These are phyloP conservation scores for Kluyveromyces marxianus DNA, from an alignment of 1,139 yeast genomes.

Conservation along the genomic window DNA sequence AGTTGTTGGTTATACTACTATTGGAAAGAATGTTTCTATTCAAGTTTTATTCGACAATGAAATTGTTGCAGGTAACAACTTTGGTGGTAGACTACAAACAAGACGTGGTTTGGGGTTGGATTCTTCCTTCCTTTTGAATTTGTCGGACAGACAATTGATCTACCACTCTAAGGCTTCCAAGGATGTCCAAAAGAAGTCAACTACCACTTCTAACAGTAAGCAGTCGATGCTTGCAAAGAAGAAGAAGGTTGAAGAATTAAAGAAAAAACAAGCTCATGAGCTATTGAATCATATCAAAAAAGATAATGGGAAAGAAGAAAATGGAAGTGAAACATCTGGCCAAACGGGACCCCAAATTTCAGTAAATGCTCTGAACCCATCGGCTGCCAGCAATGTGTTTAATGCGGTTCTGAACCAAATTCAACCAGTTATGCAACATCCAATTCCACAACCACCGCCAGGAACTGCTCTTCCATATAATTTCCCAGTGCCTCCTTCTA, in stretches of 20 bases:
- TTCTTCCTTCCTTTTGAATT: slow-evolving; percentile 72
- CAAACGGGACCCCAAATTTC: slow-evolving; percentile 6
- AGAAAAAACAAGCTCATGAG: slow-evolving; percentile 24
- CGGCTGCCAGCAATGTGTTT: slow-evolving; percentile 30
- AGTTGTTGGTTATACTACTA: slow-evolving; percentile 68
- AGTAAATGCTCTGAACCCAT: slow-evolving; percentile 9
- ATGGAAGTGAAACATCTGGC: not conserved
- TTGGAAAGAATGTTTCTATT: slow-evolving; percentile 44
- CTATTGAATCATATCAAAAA: slow-evolving; percentile 23
- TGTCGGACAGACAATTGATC: slow-evolving; percentile 66
- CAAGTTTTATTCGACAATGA: slow-evolving; percentile 81
- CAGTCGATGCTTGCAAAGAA: slow-evolving; percentile 8
- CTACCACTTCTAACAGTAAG: slow-evolving; percentile 3
- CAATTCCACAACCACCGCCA: slow-evolving; percentile 18
- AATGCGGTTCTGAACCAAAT: slow-evolving; percentile 29
- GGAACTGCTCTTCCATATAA: slow-evolving; percentile 28
- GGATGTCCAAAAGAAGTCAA: slow-evolving; percentile 19
- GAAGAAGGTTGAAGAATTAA: slow-evolving; percentile 13
- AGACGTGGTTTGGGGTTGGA: slow-evolving; percentile 82
- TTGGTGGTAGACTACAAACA: slow-evolving; percentile 69
- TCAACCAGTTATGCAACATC: slow-evolving; percentile 17
- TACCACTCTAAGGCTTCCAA: slow-evolving; percentile 67
- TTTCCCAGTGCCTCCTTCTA: slow-evolving; percentile 10
- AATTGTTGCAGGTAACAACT: slow-evolving; percentile 70
- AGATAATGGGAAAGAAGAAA: slow-evolving; percentile 10